Conservation (phyloP, 306 rosid species). For the Potentilla sterilis region DNA sequence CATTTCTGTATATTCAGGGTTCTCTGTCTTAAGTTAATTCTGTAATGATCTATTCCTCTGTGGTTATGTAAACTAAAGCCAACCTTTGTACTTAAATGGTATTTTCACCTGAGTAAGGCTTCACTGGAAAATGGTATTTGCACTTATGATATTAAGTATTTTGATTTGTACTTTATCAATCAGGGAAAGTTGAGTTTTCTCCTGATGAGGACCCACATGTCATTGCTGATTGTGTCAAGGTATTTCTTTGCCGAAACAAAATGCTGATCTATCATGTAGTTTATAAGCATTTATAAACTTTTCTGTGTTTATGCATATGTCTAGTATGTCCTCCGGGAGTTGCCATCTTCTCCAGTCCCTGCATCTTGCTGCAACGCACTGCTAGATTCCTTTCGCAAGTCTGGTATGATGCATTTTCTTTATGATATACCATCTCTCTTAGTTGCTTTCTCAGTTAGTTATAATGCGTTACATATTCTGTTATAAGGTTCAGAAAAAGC, state of each 20-base stretch:
- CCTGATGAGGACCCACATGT: slow-evolving; percentile 88
- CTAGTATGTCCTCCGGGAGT: slow-evolving; percentile 81
- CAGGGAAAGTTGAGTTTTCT: slow-evolving; percentile 87
- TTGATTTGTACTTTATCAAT: slow-evolving; percentile 33
- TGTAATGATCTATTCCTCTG: neutral
- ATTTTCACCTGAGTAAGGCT: slow-evolving; percentile 1
- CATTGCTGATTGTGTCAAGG: slow-evolving; percentile 92
- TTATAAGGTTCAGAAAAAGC: neutral
- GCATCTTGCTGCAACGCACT: slow-evolving; percentile 99
- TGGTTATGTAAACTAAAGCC: slow-evolving; percentile 14
- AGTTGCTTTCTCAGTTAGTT: neutral
- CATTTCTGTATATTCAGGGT: neutral
- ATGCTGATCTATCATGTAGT: slow-evolving; percentile 14
- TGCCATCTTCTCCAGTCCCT: slow-evolving; percentile 98
- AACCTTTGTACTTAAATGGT: slow-evolving; percentile 8
- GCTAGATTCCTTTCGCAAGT: slow-evolving; percentile 86
- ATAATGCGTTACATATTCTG: neutral
- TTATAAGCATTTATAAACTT: slow-evolving; percentile 10
- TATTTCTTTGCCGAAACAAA: slow-evolving; percentile 26
- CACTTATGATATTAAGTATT: slow-evolving; percentile 24
- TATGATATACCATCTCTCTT: slow-evolving; percentile 10
- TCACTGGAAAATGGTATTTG: neutral
- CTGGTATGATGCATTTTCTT: slow-evolving; percentile 17
- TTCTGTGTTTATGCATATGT: slow-evolving; percentile 26
- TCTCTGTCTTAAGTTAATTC: neutral